Evolutionary conservation across 1,284 basidiomycete genomes (phyloP), one percentile per base, ranked within the genome.

Genomic region (Rhodotorula sp.): DNA sequence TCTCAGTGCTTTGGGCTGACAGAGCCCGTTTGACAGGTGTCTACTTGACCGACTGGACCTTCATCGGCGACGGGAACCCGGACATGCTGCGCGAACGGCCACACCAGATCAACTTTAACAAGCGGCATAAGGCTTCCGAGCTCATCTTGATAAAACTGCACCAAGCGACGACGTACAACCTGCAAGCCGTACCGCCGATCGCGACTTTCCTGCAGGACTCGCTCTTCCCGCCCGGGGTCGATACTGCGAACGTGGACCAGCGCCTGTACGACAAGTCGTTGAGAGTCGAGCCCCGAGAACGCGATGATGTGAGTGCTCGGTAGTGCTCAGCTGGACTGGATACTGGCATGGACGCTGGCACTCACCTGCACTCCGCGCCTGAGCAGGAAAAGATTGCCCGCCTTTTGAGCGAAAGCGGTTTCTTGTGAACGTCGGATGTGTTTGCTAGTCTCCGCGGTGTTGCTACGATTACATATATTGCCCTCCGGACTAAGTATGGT

Each of bases 1-100:
- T 12, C 7, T 43, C 0, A 15, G 58, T 20, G 5, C 3, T 10
- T 20, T 5, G 16, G 16, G 18, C 48, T 65, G 12, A 43, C 46
- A 15, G 12, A 15, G 16, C 26, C 0, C 5, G 1, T 6, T 20
- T 6, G 12, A 0, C 65, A 96, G 93, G 96, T 78, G 92, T 97
- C 68, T 98, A 97, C 84, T 87, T 99, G 26, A 94, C 95, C 6
- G 93, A 92, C 34, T 85, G 99, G 69, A 95, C 94, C 5, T 98
- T 99, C 83, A 97, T 97, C 80, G 93, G 97, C 81, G 97, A 99
- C 79, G 97, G 96, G n/a, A 95, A 95, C 80, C 90, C 92, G 67
- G 93, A 99, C 83, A 77, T 80, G 59, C 88, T 87, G 70, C 83
- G 92, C 8, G 87, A 88, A 31, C 82, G 82, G 72, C 82, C 82